These are phyloP conservation scores for Bertia moriformis DNA, from an alignment of 2,329 filamentous ascomycete genomes.

Conservation along the genomic window DNA sequence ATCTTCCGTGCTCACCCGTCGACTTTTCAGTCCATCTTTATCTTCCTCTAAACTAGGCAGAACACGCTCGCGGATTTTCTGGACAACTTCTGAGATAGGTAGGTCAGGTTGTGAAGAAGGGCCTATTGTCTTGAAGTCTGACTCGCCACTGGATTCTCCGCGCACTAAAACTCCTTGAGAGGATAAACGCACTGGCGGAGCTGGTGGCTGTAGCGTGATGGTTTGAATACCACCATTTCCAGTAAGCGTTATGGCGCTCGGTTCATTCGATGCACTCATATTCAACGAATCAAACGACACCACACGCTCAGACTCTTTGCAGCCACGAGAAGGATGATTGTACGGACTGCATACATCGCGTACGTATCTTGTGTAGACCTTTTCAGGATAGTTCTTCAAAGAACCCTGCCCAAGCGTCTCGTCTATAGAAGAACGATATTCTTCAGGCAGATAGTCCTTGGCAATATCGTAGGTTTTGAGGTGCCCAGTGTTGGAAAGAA, in stretches of 20 bases:
- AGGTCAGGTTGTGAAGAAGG: background rate
- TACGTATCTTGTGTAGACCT: constrained; percentile 26
- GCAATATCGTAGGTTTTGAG: constrained; percentile 39
- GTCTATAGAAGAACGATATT: constrained; percentile 19
- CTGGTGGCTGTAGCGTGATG: constrained; percentile 25
- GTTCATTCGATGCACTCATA: constrained; percentile 23
- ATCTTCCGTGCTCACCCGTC: background rate
- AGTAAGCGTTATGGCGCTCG: constrained; percentile 34
- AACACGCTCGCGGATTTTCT: background rate
- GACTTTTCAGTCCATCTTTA: background rate
- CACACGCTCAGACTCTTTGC: constrained; percentile 28
- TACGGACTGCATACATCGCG: constrained; percentile 26
- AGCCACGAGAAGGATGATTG: constrained; percentile 24
- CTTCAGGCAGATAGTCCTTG: constrained; percentile 27
- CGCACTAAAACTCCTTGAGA: constrained; percentile 17
- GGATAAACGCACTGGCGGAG: constrained; percentile 18
- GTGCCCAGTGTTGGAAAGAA: constrained; percentile 42
- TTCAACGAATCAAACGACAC: constrained; percentile 48
- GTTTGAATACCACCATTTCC: constrained; percentile 33
- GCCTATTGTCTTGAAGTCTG: background rate
- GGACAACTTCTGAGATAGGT: background rate
- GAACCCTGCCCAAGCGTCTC: constrained; percentile 21
- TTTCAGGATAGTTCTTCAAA: constrained; percentile 21
- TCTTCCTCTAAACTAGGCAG: background rate
- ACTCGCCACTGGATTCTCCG: constrained; percentile 7